Evolutionary conservation across 352 stramenopile species (phyloP).

Genomic region (Blastocystis sp.): DNA sequence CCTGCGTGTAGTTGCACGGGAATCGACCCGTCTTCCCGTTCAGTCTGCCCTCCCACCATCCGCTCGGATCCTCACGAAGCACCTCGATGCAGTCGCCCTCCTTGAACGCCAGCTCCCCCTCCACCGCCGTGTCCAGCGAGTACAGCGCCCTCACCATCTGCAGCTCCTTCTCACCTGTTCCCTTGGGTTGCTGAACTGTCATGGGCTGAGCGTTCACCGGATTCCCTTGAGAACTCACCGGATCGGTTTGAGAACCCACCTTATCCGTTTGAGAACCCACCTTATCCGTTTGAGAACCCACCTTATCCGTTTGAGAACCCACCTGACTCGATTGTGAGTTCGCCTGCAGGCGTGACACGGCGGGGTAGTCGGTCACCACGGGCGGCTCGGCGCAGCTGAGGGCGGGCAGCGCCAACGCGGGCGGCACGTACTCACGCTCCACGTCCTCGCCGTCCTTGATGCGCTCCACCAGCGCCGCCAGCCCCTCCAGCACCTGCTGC

Average conservation of each 20-base stretch:
- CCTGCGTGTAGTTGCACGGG: conserved; percentile 70
- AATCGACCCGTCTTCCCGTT: conserved; percentile 69
- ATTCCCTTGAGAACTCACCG: no score
- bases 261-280: conserved; percentile 1
- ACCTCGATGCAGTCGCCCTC: conserved; percentile 68
- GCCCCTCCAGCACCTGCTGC: neutral
- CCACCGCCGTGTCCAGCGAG: conserved; percentile 26
- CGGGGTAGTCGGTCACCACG: conserved; percentile 2
- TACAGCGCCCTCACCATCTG: conserved; percentile 24
- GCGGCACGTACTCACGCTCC: conserved; percentile 23
- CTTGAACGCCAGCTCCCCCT: conserved; percentile 68
- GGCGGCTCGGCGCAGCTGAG: neutral
- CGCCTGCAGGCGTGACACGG: neutral
- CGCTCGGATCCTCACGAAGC: conserved; percentile 67
- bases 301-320: neutral
- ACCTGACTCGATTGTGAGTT: no score
- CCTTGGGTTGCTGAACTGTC: no score
- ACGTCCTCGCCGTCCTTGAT: conserved; percentile 40
- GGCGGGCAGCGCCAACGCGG: conserved; percentile 4
- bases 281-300: no score
- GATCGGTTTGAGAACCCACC: no score
- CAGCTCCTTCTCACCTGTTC: neutral
- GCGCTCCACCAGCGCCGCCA: conserved; percentile 9
- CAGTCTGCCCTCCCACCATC: conserved; percentile 70
- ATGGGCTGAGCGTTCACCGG: no score